Evolutionary conservation across 176 grass and related monocot genomes (phyloP).

Genomic region (Cocos nucifera): DNA sequence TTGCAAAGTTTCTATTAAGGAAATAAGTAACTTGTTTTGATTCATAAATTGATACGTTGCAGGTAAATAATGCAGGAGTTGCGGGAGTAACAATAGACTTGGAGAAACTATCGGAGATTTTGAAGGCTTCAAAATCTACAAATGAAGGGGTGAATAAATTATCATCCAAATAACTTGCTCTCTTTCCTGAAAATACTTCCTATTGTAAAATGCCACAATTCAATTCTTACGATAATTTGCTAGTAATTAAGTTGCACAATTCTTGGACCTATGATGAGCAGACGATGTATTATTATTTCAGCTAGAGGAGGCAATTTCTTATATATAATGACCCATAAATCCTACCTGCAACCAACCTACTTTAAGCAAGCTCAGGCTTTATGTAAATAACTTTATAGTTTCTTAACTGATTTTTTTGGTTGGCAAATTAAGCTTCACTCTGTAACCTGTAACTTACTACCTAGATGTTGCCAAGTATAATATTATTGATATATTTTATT

Average conservation of each 20-base stretch:
- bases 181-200: neutral
- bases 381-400: too few relatives aligned
- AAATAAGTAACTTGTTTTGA: neutral
- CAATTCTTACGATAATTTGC: neutral
- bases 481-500: conserved; percentile 19
- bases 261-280: too few relatives aligned
- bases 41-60: conserved; percentile 9
- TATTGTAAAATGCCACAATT: neutral
- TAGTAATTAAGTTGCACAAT: too few relatives aligned
- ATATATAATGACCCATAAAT: too few relatives aligned
- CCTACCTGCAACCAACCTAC: too few relatives aligned
- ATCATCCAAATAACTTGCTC: neutral
- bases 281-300: too few relatives aligned
- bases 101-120: neutral
- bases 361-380: too few relatives aligned
- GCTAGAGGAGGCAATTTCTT: too few relatives aligned
- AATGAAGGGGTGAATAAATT: neutral
- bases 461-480: neutral
- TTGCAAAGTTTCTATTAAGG: too few relatives aligned
- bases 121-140: neutral
- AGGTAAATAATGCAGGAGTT: conserved; percentile 66
- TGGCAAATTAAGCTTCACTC: too few relatives aligned
- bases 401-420: too few relatives aligned
- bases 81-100: conserved; percentile 23
- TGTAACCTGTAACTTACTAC: too few relatives aligned